These are phyloP conservation scores for Boletus reticulatus DNA, from an alignment of 768 basidiomycete species.

Conservation along the genomic window DNA sequence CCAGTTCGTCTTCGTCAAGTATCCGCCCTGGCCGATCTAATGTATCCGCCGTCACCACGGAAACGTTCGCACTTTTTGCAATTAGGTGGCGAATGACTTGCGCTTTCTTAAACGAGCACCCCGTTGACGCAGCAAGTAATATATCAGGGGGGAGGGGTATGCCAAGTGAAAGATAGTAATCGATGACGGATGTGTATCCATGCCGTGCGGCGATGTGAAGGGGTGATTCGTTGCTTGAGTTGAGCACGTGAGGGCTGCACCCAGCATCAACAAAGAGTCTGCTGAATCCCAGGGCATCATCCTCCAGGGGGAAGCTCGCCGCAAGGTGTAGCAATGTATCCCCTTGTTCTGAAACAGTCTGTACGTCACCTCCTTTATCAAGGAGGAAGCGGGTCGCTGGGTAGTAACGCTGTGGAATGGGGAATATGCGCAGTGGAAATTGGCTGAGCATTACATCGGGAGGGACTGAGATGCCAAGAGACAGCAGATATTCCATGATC, in stretches of 20 bases:
- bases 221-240: not conserved
- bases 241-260: not conserved
- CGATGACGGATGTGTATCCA: not conserved
- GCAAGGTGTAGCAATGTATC: not conserved
- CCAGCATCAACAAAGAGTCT: not conserved
- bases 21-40: too few species aligned
- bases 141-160: not conserved
- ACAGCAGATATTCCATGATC: slow-evolving; percentile 3
- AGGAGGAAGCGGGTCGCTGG: not conserved
- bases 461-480: not conserved
- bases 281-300: not conserved
- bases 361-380: not conserved
- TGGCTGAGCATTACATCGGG: not conserved
- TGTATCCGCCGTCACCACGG: not conserved
- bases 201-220: not conserved
- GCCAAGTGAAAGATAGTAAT: not conserved
- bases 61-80: not conserved
- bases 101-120: too few species aligned
- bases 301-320: not conserved
- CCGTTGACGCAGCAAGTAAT: not conserved
- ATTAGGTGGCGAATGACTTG: not conserved
- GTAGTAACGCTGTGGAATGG: not conserved
- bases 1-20: too few species aligned
- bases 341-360: not conserved
- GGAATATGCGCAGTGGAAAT: too few species aligned